Percentiles rank a stretch among this genome's conserved stretches.
These are phyloP conservation scores for Luzula sylvatica DNA, from an alignment of 176 grass and related monocot species.

Conservation along the genomic window DNA sequence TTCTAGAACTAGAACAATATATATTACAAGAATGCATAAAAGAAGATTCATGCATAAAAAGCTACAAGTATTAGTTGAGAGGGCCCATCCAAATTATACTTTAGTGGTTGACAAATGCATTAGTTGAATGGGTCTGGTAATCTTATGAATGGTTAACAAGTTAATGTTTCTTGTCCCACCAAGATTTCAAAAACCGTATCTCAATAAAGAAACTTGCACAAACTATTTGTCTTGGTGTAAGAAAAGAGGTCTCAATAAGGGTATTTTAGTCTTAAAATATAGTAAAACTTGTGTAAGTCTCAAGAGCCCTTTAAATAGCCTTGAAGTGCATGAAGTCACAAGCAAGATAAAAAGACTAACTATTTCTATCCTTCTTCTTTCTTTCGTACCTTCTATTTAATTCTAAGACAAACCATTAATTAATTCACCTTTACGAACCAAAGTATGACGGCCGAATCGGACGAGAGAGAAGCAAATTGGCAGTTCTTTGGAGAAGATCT, in stretches of 20 bases:
- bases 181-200: constrained; percentile 4
- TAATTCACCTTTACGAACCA: not conserved
- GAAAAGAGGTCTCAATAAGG: not conserved
- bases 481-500: constrained; percentile 38
- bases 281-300: constrained; percentile 19
- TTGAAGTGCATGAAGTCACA: constrained; percentile 24
- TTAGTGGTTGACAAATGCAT: constrained; percentile 71
- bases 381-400: not conserved
- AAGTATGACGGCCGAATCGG: constrained; percentile 25
- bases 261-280: constrained; percentile 23
- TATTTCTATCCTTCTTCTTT: constrained; percentile 11
- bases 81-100: constrained; percentile 30
- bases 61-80: constrained; percentile 35
- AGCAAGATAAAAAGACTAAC: constrained; percentile 4
- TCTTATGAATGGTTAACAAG: constrained; percentile 21
- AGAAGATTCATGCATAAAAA: constrained; percentile 20
- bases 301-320: constrained; percentile 20
- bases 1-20: constrained; percentile 16
- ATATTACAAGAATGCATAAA: constrained; percentile 10
- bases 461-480: constrained; percentile 37
- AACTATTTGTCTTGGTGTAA: not conserved
- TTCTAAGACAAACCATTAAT: not conserved
- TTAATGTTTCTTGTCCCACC: not conserved
- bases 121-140: constrained; percentile 40
- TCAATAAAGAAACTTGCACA: constrained; percentile 6